These are phyloP conservation scores for Coemansia umbellata DNA, from an alignment of 192 early-diverging fungal species.

Conservation along the genomic window DNA sequence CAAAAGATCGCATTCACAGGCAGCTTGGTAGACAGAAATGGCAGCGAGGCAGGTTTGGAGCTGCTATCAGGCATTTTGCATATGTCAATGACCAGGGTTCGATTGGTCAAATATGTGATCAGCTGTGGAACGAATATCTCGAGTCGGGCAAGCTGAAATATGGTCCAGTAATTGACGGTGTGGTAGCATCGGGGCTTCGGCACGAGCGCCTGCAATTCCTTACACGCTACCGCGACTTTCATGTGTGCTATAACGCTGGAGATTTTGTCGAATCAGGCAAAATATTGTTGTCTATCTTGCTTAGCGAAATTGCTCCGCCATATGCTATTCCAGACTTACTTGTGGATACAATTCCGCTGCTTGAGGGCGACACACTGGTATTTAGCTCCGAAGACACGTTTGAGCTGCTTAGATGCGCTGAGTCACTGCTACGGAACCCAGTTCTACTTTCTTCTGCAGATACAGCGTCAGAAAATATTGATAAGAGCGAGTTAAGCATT, in stretches of 20 bases:
- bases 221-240: slow-evolving; percentile 57
- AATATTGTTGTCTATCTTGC: slow-evolving; percentile 49
- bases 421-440: slow-evolving; percentile 38
- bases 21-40: slow-evolving; percentile 53
- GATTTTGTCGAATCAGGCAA: slow-evolving; percentile 35
- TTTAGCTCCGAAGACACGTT: slow-evolving; percentile 56
- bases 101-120: slow-evolving; percentile 55
- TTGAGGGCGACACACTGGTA: slow-evolving; percentile 56
- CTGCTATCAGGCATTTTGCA: slow-evolving; percentile 62
- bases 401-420: slow-evolving; percentile 64
- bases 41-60: slow-evolving; percentile 53
- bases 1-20: slow-evolving; percentile 35
- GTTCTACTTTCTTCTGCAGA: neutral
- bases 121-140: slow-evolving; percentile 54
- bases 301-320: slow-evolving; percentile 50
- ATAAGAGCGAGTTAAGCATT: slow-evolving; percentile 19
- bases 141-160: slow-evolving; percentile 44
- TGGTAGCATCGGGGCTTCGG: slow-evolving; percentile 9
- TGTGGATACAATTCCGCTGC: slow-evolving; percentile 59
- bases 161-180: slow-evolving; percentile 40
- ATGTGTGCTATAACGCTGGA: slow-evolving; percentile 45
- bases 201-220: slow-evolving; percentile 56
- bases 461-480: neutral
- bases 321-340: slow-evolving; percentile 52
- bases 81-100: slow-evolving; percentile 46